A percentile compares a stretch with the other conserved stretches of the same genome.
Conservation (phyloP, 192 early-diverging fungal genomes). For the Podochytrium sp. region DNA sequence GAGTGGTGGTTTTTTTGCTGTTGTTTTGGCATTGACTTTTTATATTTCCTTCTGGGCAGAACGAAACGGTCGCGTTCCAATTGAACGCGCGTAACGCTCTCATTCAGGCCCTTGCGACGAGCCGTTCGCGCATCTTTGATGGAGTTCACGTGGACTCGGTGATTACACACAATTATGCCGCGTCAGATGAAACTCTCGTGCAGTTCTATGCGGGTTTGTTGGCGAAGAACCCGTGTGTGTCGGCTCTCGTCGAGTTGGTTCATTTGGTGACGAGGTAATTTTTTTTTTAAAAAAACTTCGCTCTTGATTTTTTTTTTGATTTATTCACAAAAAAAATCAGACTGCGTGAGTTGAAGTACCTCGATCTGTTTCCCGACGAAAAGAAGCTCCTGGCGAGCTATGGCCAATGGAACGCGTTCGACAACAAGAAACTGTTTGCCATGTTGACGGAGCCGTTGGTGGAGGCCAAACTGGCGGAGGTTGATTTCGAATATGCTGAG, state of each 20-base stretch:
- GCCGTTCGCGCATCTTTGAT: background rate
- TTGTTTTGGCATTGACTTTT: too few species aligned
- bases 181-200: background rate
- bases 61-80: background rate
- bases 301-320: background rate
- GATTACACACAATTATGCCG: slow-evolving; percentile 2
- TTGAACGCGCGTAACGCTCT: background rate
- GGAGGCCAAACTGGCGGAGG: slow-evolving; percentile 13
- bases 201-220: background rate
- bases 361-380: slow-evolving; percentile 31
- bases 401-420: background rate
- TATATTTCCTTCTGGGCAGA: background rate
- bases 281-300: background rate
- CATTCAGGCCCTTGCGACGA: background rate
- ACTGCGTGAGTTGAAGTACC: background rate
- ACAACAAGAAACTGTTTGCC: background rate
- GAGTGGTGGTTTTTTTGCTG: background rate
- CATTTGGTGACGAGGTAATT: background rate
- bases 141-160: background rate
- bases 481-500: slow-evolving; percentile 45
- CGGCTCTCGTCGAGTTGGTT: background rate
- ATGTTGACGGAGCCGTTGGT: slow-evolving; percentile 3
- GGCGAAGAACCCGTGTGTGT: background rate
- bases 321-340: slow-evolving; percentile 7
- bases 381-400: background rate